Conservation (phyloP, 352 stramenopile genomes). For the Phytophthora capsici region DNA sequence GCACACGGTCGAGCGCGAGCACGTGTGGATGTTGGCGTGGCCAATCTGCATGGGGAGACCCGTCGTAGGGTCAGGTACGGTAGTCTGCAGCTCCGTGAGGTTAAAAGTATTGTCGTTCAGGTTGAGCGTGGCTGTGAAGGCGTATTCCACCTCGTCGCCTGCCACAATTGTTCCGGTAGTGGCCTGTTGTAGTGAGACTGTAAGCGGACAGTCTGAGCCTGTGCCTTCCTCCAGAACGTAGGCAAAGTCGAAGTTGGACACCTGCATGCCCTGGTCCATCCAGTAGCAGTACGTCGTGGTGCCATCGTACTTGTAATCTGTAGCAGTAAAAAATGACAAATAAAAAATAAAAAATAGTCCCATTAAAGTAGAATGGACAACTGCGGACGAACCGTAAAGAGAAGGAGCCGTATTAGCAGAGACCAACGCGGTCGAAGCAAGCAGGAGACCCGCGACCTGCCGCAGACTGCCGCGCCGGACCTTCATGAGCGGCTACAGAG, state of each 20-base stretch:
- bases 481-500: conserved; percentile 32
- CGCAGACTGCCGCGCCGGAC: conserved; percentile 31
- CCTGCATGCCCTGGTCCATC: conserved; percentile 74
- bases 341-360: not conserved
- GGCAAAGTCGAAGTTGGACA: conserved; percentile 74
- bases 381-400: conserved; percentile 50
- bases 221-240: conserved; percentile 63
- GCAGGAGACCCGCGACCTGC: conserved; percentile 24
- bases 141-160: conserved; percentile 58
- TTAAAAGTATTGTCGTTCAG: conserved; percentile 71
- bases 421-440: conserved; percentile 25
- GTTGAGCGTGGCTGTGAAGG: conserved; percentile 80
- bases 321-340: not conserved
- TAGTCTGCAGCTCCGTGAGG: conserved; percentile 63
- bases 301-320: conserved; percentile 80
- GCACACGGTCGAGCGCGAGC: conserved; percentile 67
- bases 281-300: conserved; percentile 86
- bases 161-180: conserved; percentile 43
- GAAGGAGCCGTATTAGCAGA: conserved; percentile 46
- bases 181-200: conserved; percentile 57
- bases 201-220: conserved; percentile 61
- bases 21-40: conserved; percentile 83
- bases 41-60: conserved; percentile 67
- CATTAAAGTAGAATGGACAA: not conserved
- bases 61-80: conserved; percentile 60